These are phyloP conservation scores for Trifolium pratense DNA, from an alignment of 306 rosid species.

Conservation along the genomic window DNA sequence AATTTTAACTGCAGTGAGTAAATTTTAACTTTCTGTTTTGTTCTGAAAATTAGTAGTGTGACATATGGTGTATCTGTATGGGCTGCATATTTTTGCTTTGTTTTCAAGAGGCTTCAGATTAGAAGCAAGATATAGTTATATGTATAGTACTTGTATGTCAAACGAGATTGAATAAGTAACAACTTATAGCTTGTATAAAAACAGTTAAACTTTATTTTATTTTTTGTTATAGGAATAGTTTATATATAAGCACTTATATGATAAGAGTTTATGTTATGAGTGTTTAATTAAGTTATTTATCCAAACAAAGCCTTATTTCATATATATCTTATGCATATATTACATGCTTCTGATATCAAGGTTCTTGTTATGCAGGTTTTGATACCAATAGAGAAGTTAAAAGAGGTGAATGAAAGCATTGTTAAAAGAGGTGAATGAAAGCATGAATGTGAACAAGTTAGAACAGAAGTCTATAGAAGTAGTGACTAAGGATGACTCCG, in stretches of 20 bases:
- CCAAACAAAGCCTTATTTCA: neutral
- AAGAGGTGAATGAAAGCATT: too few species aligned
- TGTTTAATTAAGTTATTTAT: neutral
- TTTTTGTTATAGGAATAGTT: neutral
- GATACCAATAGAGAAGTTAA: slow-evolving; percentile 69
- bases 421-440: too few species aligned
- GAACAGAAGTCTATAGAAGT: slow-evolving; percentile 68
- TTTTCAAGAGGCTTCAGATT: too few species aligned
- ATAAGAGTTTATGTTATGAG: neutral
- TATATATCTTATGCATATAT: slow-evolving; percentile 1
- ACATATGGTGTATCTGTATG: too few species aligned
- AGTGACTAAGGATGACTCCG: slow-evolving; percentile 69
- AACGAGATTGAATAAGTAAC: too few species aligned
- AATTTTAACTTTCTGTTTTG: too few species aligned
- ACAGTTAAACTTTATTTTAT: neutral
- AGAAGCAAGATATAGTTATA: too few species aligned
- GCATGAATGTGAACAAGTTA: slow-evolving; percentile 63
- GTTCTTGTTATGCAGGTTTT: slow-evolving; percentile 54
- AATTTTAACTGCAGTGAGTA: too few species aligned
- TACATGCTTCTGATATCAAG: slow-evolving; percentile 1
- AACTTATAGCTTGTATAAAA: neutral
- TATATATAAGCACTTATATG: neutral
- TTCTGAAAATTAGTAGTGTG: too few species aligned
- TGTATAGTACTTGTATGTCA: too few species aligned
- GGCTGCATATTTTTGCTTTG: too few species aligned